Evolutionary conservation across 2,329 filamentous ascomycete species (phyloP).

Genomic region (Penicillium sp.): DNA sequence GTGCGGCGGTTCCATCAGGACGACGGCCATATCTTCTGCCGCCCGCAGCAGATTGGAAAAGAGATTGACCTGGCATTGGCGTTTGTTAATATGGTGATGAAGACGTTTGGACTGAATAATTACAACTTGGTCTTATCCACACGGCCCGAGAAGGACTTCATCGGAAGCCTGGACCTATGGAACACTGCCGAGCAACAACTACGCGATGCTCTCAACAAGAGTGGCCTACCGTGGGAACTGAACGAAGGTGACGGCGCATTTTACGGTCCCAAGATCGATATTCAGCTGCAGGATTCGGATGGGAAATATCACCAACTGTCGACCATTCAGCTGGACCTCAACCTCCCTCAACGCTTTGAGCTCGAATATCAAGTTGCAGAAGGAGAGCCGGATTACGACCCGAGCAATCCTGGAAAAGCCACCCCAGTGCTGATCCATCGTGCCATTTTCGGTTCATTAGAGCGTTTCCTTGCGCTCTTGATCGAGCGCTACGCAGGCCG

Average conservation of each 20-base stretch:
- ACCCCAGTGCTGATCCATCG: constrained; percentile 78
- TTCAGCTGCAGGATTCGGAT: constrained; percentile 72
- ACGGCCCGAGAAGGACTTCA: constrained; percentile 69
- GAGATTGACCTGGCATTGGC: constrained; percentile 72
- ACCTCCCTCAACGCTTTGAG: constrained; percentile 76
- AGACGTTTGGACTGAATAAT: constrained; percentile 64
- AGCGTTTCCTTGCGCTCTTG: constrained; percentile 77
- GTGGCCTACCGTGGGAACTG: constrained; percentile 65
- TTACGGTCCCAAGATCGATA: constrained; percentile 89
- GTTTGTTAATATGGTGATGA: constrained; percentile 70
- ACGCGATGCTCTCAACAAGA: constrained; percentile 58
- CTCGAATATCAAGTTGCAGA: constrained; percentile 63
- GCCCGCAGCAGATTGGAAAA: constrained; percentile 67
- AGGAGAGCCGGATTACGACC: constrained; percentile 38
- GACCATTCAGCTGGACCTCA: constrained; percentile 86
- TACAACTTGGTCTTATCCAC: constrained; percentile 78
- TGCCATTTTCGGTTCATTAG: constrained; percentile 77
- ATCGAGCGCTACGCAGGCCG: constrained; percentile 77
- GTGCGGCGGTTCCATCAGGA: constrained; percentile 87
- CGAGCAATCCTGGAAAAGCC: constrained; percentile 52
- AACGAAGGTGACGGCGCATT: constrained; percentile 84
- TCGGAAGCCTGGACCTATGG: constrained; percentile 70
- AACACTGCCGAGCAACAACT: constrained; percentile 65
- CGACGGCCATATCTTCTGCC: constrained; percentile 87
- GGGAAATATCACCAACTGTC: constrained; percentile 87